Conservation (phyloP, 2,329 filamentous ascomycete genomes). For the Phoma sp. region DNA sequence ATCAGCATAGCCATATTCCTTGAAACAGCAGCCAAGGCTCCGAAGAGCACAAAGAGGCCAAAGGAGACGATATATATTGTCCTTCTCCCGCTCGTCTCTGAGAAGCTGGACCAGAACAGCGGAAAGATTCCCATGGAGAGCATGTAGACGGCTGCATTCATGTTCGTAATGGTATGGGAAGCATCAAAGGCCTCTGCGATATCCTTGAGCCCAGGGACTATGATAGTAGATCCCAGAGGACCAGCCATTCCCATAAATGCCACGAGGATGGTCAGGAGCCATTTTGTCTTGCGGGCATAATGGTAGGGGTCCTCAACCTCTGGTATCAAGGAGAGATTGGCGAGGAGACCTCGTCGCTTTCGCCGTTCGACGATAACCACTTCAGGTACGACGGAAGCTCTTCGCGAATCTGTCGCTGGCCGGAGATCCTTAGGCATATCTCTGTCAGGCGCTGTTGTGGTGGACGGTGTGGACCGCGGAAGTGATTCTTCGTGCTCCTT, state of each 20-base stretch:
- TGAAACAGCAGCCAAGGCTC: slow-evolving; percentile 41
- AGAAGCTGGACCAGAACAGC: slow-evolving; percentile 49
- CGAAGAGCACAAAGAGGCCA: slow-evolving; percentile 41
- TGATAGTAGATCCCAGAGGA: slow-evolving; percentile 83
- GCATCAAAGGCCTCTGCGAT: slow-evolving; percentile 41
- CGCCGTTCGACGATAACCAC: slow-evolving; percentile 1
- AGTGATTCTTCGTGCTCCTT: slow-evolving; percentile 1
- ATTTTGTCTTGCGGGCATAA: slow-evolving; percentile 78
- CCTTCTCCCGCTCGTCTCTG: slow-evolving; percentile 43
- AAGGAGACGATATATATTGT: slow-evolving; percentile 48
- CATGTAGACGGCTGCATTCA: slow-evolving; percentile 52
- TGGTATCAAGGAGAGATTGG: slow-evolving; percentile 72
- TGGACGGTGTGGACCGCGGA: slow-evolving; percentile 1
- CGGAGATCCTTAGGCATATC: slow-evolving; percentile 4
- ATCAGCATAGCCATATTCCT: slow-evolving; percentile 48
- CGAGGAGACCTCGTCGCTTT: slow-evolving; percentile 74
- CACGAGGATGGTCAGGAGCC: slow-evolving; percentile 79
- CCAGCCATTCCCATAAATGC: slow-evolving; percentile 78
- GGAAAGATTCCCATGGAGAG: slow-evolving; percentile 51
- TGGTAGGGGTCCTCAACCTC: slow-evolving; percentile 79
- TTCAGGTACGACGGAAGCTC: slow-evolving; percentile 7
- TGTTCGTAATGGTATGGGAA: slow-evolving; percentile 43
- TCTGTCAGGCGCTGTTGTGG: slow-evolving; percentile 7
- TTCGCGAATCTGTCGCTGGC: slow-evolving; percentile 6
- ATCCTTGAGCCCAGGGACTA: slow-evolving; percentile 63